phyloP scores from a whole-genome alignment of 805 yeast genomes.

The Candida suzukii region DNA sequence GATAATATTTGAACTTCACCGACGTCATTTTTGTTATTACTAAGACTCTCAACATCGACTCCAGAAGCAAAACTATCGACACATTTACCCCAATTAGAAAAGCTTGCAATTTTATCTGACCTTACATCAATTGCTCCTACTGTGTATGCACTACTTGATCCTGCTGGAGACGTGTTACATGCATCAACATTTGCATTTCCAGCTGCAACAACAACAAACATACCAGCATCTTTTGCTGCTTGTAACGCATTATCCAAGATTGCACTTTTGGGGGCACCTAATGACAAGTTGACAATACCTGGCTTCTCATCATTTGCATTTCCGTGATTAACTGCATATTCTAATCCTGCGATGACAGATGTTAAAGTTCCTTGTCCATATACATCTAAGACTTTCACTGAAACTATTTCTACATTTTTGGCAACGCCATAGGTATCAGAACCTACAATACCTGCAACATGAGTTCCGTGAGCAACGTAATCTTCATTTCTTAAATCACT shows the following conservation, averaged over 20 bases:
- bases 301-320: slow-evolving; percentile 22
- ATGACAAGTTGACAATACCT: slow-evolving; percentile 73
- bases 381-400: slow-evolving; percentile 65
- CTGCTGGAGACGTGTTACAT: slow-evolving; percentile 81
- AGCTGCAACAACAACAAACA: slow-evolving; percentile 75
- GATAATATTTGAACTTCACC: slow-evolving; percentile 34
- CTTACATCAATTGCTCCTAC: slow-evolving; percentile 87
- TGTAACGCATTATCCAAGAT: slow-evolving; percentile 69
- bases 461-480: slow-evolving; percentile 85
- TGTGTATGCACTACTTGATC: slow-evolving; percentile 62
- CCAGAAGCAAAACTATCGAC: slow-evolving; percentile 87
- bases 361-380: slow-evolving; percentile 68
- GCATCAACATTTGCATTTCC: slow-evolving; percentile 80
- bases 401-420: slow-evolving; percentile 56
- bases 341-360: slow-evolving; percentile 58
- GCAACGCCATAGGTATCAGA: slow-evolving; percentile 80
- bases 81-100: slow-evolving; percentile 92
- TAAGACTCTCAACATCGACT: slow-evolving; percentile 52
- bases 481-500: slow-evolving; percentile 55
- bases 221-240: slow-evolving; percentile 68
- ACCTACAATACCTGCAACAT: slow-evolving; percentile 85
- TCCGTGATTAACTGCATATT: slow-evolving; percentile 59
- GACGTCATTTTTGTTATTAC: slow-evolving; percentile 21
- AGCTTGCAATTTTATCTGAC: slow-evolving; percentile 61
- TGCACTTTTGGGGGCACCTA: slow-evolving; percentile 66